phyloP scores from a whole-genome alignment of 2,329 filamentous ascomycete species.

The Colletotrichum gigasporum region DNA sequence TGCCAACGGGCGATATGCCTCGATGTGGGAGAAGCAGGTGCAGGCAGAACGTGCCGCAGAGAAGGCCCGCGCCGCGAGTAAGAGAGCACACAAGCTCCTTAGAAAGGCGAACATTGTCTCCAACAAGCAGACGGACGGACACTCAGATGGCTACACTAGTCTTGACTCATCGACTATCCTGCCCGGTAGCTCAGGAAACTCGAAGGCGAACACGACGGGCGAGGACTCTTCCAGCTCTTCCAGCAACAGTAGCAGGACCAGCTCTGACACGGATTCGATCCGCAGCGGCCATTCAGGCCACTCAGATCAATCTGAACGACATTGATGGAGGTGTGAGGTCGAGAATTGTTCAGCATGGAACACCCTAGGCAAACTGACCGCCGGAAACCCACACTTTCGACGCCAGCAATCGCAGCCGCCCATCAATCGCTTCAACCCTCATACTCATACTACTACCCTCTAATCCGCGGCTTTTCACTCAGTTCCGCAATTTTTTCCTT shows the following conservation, averaged over 20 bases:
- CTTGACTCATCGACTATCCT: slow-evolving; percentile 56
- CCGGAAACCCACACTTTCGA: neutral
- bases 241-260: slow-evolving; percentile 36
- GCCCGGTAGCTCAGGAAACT: slow-evolving; percentile 44
- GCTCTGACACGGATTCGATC: slow-evolving; percentile 49
- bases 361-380: neutral
- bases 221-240: slow-evolving; percentile 44
- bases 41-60: slow-evolving; percentile 76
- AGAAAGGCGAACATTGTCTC: slow-evolving; percentile 59
- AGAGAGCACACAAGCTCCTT: slow-evolving; percentile 54
- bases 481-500: slow-evolving; percentile 6
- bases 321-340: too few species aligned
- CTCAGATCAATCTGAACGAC: slow-evolving; percentile 22
- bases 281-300: slow-evolving; percentile 36
- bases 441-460: slow-evolving; percentile 1
- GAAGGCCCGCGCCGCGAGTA: slow-evolving; percentile 58
- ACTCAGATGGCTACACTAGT: slow-evolving; percentile 57
- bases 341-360: neutral
- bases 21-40: slow-evolving; percentile 92
- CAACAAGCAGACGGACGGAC: slow-evolving; percentile 50
- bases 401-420: too few species aligned
- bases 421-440: neutral
- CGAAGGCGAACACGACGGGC: slow-evolving; percentile 39
- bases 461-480: slow-evolving; percentile 5
- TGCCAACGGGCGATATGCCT: slow-evolving; percentile 77